Evolutionary conservation across 2,329 filamentous ascomycete genomes (phyloP).

Genomic region (Saccharata proteae): DNA sequence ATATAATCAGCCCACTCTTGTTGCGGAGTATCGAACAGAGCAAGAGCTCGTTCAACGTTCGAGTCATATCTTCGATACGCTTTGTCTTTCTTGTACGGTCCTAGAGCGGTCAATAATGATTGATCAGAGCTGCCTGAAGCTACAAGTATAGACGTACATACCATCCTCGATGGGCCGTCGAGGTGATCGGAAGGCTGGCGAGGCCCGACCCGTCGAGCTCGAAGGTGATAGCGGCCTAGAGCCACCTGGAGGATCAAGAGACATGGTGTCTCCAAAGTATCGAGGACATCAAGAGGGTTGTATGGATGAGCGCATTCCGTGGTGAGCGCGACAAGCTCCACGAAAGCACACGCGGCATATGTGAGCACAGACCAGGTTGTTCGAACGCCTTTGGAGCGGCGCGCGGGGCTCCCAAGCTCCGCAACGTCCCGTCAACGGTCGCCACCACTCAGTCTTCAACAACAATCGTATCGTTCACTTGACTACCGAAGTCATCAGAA

Average conservation of each 20-base stretch:
- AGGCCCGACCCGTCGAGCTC: slow-evolving; percentile 72
- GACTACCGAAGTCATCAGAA: too few relatives aligned
- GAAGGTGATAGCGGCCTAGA: slow-evolving; percentile 49
- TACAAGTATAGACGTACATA: slow-evolving; percentile 32
- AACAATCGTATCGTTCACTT: too few relatives aligned
- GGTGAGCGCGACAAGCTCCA: too few relatives aligned
- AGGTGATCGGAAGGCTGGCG: slow-evolving; percentile 63
- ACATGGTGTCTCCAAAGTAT: slow-evolving; percentile 19
- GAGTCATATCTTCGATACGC: slow-evolving; percentile 78
- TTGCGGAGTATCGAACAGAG: slow-evolving; percentile 80
- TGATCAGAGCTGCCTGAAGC: slow-evolving; percentile 4
- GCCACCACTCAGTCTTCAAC: too few relatives aligned
- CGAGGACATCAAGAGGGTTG: too few relatives aligned
- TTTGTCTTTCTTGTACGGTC: slow-evolving; percentile 50
- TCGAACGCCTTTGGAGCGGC: too few relatives aligned
- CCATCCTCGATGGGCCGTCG: slow-evolving; percentile 67
- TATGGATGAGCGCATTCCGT: too few relatives aligned
- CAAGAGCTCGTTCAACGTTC: slow-evolving; percentile 74
- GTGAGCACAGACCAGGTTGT: too few relatives aligned
- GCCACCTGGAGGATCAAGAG: slow-evolving; percentile 19
- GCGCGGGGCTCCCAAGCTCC: too few relatives aligned
- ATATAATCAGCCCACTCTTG: slow-evolving; percentile 99
- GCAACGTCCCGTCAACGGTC: too few relatives aligned
- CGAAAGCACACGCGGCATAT: too few relatives aligned
- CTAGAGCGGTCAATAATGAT: slow-evolving; percentile 36